These are phyloP conservation scores for Nakazawaea molendinolei DNA, from an alignment of 805 yeast species.

Conservation along the genomic window DNA sequence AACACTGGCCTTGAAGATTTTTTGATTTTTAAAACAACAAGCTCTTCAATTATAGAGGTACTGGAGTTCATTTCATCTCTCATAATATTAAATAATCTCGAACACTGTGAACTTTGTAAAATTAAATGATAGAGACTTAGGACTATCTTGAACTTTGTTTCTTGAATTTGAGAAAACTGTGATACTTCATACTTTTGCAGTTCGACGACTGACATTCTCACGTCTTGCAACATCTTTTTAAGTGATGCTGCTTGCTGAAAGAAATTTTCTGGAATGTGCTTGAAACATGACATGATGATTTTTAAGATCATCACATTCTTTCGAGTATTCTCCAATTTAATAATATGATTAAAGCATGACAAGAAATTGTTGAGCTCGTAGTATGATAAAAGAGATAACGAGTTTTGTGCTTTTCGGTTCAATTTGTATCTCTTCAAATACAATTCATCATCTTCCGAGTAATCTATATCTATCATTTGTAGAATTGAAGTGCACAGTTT, in stretches of 20 bases:
- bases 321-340: slow-evolving; percentile 1
- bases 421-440: background rate
- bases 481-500: background rate
- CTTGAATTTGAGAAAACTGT: slow-evolving; percentile 1
- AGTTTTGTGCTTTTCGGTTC: background rate
- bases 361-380: background rate
- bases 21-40: too few species aligned
- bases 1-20: too few species aligned
- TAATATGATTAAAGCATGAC: background rate
- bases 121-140: slow-evolving; percentile 1
- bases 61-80: too few species aligned
- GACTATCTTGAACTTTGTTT: slow-evolving; percentile 2
- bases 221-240: background rate
- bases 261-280: background rate
- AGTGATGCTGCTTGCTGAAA: background rate
- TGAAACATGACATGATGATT: slow-evolving; percentile 3
- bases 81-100: background rate
- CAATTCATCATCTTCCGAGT: slow-evolving; percentile 2
- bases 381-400: background rate
- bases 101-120: background rate
- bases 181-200: slow-evolving; percentile 3
- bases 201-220: slow-evolving; percentile 1
- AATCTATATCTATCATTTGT: background rate
- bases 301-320: slow-evolving; percentile 3
- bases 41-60: too few species aligned